Percentiles rank a stretch among this genome's conserved stretches.
These are phyloP conservation scores for Trichothecium sympodiale DNA, from an alignment of 2,329 filamentous ascomycete species.

Conservation along the genomic window DNA sequence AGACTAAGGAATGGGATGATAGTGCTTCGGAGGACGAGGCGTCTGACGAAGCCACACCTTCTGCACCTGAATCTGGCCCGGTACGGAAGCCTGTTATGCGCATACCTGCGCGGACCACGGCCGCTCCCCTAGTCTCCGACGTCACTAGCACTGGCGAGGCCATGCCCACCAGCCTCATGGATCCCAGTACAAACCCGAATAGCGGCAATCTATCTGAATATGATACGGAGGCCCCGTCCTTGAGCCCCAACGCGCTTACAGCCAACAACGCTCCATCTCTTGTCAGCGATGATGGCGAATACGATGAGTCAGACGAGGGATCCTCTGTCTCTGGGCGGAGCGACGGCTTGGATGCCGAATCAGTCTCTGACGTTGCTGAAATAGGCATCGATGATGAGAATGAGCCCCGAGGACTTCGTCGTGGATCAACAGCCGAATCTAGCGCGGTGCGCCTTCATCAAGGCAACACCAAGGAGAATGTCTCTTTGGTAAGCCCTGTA, in stretches of 20 bases:
- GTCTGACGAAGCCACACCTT: slow-evolving; percentile 27
- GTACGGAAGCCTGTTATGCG: slow-evolving; percentile 37
- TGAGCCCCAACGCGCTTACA: slow-evolving; percentile 58
- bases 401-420: slow-evolving; percentile 32
- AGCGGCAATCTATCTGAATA: slow-evolving; percentile 13
- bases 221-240: slow-evolving; percentile 45
- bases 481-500: slow-evolving; percentile 42
- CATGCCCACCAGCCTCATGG: slow-evolving; percentile 49
- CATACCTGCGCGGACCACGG: slow-evolving; percentile 42
- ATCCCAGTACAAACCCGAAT: slow-evolving; percentile 11
- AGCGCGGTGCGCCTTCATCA: slow-evolving; percentile 39
- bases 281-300: slow-evolving; percentile 72
- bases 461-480: slow-evolving; percentile 39
- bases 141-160: slow-evolving; percentile 21
- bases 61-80: slow-evolving; percentile 4
- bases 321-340: slow-evolving; percentile 48
- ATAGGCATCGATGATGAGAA: slow-evolving; percentile 50
- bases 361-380: slow-evolving; percentile 49
- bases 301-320: slow-evolving; percentile 58
- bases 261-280: slow-evolving; percentile 71
- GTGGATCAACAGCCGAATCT: slow-evolving; percentile 29
- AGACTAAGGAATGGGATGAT: slow-evolving; percentile 39
- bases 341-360: slow-evolving; percentile 44
- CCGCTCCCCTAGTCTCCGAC: slow-evolving; percentile 33
- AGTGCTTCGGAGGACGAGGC: slow-evolving; percentile 44